Conservation (phyloP, 352 stramenopile species). For the Globisporangium rhizosaccharum region DNA sequence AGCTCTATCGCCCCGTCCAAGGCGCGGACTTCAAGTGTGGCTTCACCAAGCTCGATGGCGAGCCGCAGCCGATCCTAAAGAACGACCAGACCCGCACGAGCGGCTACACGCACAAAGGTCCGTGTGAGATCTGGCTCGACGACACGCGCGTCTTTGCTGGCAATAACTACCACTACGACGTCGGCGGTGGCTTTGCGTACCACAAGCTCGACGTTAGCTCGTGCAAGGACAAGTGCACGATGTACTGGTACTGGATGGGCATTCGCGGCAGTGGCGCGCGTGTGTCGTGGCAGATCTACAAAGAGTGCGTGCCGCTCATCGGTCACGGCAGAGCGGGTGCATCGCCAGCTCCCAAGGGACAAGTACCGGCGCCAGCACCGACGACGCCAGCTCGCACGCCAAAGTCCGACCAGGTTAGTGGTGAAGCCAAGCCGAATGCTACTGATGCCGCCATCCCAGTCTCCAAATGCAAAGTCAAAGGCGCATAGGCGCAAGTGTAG, state of each 20-base stretch:
- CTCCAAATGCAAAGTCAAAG: too few species aligned
- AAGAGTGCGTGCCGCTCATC: constrained; percentile 22
- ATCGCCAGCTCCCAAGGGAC: too few species aligned
- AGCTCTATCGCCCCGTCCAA: not conserved
- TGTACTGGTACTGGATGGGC: constrained; percentile 38
- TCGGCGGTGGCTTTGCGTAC: constrained; percentile 28
- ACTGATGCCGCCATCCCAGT: too few species aligned
- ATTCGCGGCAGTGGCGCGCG: constrained; percentile 24
- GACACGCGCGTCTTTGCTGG: constrained; percentile 23
- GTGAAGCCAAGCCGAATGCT: too few species aligned
- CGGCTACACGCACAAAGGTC: constrained; percentile 42
- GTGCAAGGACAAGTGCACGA: constrained; percentile 27
- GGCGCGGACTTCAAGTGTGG: constrained; percentile 29
- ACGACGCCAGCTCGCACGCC: too few species aligned
- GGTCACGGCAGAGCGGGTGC: too few species aligned
- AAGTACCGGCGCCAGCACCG: too few species aligned
- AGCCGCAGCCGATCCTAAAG: constrained; percentile 24
- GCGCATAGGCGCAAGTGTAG: too few species aligned
- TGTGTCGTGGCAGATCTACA: constrained; percentile 53
- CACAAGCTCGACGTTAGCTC: not conserved
- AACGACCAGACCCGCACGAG: constrained; percentile 22
- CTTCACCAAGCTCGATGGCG: constrained; percentile 20
- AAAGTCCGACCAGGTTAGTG: too few species aligned
- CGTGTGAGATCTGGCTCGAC: constrained; percentile 42
- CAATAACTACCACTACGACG: constrained; percentile 25